Evolutionary conservation across 352 stramenopile species (phyloP).

Genomic region (Phytophthora pistaciae): DNA sequence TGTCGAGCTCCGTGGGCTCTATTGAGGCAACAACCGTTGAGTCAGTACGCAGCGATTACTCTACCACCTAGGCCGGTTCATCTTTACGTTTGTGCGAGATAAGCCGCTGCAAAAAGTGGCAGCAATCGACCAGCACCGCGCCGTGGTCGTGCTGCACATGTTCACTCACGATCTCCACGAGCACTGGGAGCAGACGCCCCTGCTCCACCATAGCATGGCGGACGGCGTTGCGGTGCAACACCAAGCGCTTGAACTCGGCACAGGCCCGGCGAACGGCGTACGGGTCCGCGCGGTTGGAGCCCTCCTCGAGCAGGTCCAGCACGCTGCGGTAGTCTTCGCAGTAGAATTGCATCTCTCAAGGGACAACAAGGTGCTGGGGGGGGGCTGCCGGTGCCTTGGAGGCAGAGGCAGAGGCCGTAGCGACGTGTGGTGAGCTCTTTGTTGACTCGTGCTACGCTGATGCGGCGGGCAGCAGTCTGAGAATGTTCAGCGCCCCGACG

Average conservation of each 20-base stretch:
- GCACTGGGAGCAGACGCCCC: slow-evolving; percentile 35
- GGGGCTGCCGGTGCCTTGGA: not conserved
- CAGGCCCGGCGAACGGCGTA: slow-evolving; percentile 65
- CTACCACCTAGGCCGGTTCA: not conserved
- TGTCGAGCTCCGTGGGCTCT: slow-evolving; percentile 62
- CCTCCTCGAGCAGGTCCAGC: slow-evolving; percentile 41
- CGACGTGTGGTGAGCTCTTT: not conserved
- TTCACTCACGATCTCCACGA: slow-evolving; percentile 33
- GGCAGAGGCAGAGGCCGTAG: not conserved
- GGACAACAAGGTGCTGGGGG: not conserved
- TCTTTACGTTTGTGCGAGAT: slow-evolving; percentile 60
- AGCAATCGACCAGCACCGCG: slow-evolving; percentile 52
- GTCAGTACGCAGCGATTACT: slow-evolving; percentile 6
- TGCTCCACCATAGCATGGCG: slow-evolving; percentile 48
- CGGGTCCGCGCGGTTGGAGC: slow-evolving; percentile 35
- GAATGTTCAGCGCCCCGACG: slow-evolving; percentile 28
- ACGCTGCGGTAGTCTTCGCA: slow-evolving; percentile 44
- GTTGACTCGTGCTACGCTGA: slow-evolving; percentile 10
- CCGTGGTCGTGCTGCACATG: slow-evolving; percentile 44
- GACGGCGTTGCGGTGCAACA: slow-evolving; percentile 40
- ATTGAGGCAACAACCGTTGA: not conserved
- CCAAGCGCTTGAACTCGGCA: slow-evolving; percentile 57
- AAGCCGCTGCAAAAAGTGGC: slow-evolving; percentile 51
- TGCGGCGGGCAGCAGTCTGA: not conserved
- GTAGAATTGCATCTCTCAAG: slow-evolving; percentile 68